phyloP scores from a whole-genome alignment of 176 grass and related monocot species.

The Aegilops sharonensis region DNA sequence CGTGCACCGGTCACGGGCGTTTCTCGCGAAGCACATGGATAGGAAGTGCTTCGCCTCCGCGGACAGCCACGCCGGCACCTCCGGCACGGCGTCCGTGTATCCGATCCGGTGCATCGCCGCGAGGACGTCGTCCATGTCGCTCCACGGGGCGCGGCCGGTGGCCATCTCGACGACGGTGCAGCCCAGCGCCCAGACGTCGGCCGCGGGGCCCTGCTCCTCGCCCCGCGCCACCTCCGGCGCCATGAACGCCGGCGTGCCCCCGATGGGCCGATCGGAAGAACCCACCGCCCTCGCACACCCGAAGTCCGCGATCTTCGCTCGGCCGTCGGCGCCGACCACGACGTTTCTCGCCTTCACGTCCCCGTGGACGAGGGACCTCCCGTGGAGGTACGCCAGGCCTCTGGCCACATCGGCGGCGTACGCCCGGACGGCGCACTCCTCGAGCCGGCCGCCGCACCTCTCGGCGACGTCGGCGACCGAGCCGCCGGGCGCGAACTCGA shows the following conservation, averaged over 20 bases:
- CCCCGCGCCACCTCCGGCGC: conserved; percentile 77
- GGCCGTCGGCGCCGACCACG: conserved; percentile 58
- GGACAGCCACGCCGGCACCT: conserved; percentile 50
- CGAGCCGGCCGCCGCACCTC: conserved; percentile 24
- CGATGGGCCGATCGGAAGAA: conserved; percentile 2
- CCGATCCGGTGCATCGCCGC: conserved; percentile 61
- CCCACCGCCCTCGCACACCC: conserved; percentile 44
- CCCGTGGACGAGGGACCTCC: conserved; percentile 50
- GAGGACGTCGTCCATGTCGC: conserved; percentile 29
- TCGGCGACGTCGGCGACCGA: conserved; percentile 49
- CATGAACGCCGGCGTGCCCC: conserved; percentile 83
- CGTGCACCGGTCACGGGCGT: conserved; percentile 43
- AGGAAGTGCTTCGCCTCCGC: conserved; percentile 61
- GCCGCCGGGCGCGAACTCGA: conserved; percentile 70
- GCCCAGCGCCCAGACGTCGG: conserved; percentile 76
- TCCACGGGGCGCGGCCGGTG: conserved; percentile 56
- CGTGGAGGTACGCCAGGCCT: conserved; percentile 62
- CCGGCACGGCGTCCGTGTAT: conserved; percentile 55
- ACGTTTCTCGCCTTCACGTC: conserved; percentile 69
- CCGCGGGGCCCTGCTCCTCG: conserved; percentile 58
- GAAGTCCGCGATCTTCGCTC: conserved; percentile 66
- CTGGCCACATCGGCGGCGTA: conserved; percentile 49
- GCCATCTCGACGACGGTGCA: conserved; percentile 74
- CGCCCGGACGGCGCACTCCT: conserved; percentile 26
- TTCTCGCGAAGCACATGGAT: conserved; percentile 49